These are phyloP conservation scores for Stropharia rugosoannulata DNA, from an alignment of 768 basidiomycete species.

Conservation along the genomic window DNA sequence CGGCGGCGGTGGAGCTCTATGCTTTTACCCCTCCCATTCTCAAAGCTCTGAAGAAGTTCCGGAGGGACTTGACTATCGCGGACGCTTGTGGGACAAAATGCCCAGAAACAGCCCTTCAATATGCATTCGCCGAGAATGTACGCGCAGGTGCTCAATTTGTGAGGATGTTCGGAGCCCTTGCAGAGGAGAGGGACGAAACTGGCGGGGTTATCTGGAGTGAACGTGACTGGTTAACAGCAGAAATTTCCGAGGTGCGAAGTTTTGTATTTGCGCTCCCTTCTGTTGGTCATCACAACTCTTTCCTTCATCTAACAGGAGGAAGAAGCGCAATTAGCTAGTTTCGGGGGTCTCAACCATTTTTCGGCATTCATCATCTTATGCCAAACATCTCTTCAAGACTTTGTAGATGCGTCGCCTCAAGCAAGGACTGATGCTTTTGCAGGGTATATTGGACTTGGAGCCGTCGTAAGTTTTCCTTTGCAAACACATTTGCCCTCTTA, in stretches of 20 bases:
- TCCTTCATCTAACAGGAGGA: conserved; percentile 48
- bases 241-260: conserved; percentile 47
- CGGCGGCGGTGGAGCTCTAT: conserved; percentile 24
- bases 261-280: neutral
- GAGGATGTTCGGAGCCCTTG: conserved; percentile 58
- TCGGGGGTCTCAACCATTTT: conserved; percentile 69
- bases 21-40: conserved; percentile 67
- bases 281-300: neutral
- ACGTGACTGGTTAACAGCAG: conserved; percentile 61
- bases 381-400: conserved; percentile 50
- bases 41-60: conserved; percentile 68
- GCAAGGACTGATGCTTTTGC: conserved; percentile 46
- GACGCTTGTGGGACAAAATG: conserved; percentile 59
- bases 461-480: conserved; percentile 45
- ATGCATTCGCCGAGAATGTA: conserved; percentile 63
- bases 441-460: conserved; percentile 43
- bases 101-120: conserved; percentile 39
- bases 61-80: conserved; percentile 59
- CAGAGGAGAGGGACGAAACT: conserved; percentile 42
- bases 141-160: conserved; percentile 55
- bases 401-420: conserved; percentile 51
- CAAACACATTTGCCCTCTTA: neutral
- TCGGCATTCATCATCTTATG: conserved; percentile 65
- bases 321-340: conserved; percentile 43
- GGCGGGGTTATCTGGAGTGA: conserved; percentile 54